Evolutionary conservation across 257 asterid species (phyloP).

Genomic region (Nicotiana benthamiana): DNA sequence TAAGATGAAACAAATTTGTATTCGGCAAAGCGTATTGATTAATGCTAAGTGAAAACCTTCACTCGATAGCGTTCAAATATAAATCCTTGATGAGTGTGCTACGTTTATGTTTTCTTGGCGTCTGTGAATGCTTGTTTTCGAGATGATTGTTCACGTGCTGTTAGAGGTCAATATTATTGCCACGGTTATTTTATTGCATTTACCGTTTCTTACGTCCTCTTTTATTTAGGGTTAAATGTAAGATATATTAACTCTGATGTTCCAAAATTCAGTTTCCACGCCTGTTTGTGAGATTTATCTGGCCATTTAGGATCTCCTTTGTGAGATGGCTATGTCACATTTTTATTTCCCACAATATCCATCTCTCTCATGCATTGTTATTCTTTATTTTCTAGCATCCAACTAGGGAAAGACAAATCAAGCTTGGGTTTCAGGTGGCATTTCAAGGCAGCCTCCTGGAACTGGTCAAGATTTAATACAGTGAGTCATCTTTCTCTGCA

Average conservation of each 20-base stretch:
- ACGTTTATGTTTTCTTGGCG: background rate
- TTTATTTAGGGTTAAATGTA: background rate
- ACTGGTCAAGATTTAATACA: conserved; percentile 59
- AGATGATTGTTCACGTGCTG: too few species aligned
- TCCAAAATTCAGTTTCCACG: background rate
- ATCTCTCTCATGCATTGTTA: background rate
- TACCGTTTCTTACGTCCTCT: background rate
- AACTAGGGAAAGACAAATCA: conserved; percentile 72
- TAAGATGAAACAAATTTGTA: background rate
- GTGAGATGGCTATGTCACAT: background rate
- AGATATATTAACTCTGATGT: background rate
- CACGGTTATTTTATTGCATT: background rate
- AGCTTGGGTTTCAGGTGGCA: conserved; percentile 91
- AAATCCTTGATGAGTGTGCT: background rate
- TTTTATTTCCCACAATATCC: background rate
- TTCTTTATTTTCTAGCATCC: conserved; percentile 9
- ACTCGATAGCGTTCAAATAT: background rate
- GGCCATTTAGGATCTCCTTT: too few species aligned
- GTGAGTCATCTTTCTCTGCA: background rate
- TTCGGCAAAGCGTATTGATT: too few species aligned
- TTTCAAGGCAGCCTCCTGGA: conserved; percentile 82
- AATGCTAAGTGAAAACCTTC: background rate
- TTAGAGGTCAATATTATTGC: background rate
- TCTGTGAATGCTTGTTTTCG: background rate
- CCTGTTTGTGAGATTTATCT: background rate